A percentile compares a stretch with the other conserved stretches of the same genome.
Conservation (phyloP, 1,139 yeast genomes). For the Protomyces macrosporus region DNA sequence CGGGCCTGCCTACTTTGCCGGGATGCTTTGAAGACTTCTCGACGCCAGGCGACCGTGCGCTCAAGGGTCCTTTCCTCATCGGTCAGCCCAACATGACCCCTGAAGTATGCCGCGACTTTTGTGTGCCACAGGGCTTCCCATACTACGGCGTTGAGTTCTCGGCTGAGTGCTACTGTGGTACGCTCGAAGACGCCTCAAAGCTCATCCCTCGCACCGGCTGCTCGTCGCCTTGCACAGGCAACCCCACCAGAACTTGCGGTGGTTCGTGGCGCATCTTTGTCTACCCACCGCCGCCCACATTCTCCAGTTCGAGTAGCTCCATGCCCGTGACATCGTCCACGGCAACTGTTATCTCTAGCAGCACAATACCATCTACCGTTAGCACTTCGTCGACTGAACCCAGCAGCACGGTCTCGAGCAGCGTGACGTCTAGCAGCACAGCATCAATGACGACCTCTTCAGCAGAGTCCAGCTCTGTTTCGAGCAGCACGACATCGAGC, state of each 20-base stretch:
- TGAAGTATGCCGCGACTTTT: conserved; percentile 3
- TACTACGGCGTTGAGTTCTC: conserved; percentile 14
- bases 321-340: not conserved
- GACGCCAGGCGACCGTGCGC: not conserved
- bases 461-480: too few species aligned
- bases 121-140: conserved; percentile 10
- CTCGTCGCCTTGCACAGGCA: not conserved
- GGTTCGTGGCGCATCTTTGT: not conserved
- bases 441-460: too few species aligned
- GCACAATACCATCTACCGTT: not conserved
- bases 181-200: not conserved
- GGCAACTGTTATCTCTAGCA: not conserved
- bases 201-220: not conserved
- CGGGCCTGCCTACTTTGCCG: not conserved
- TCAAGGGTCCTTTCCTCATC: not conserved
- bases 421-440: too few species aligned
- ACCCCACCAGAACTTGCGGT: not conserved
- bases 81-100: not conserved
- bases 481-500: too few species aligned
- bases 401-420: too few species aligned
- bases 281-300: not conserved
- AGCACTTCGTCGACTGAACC: too few species aligned
- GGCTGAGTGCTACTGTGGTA: conserved; percentile 6
- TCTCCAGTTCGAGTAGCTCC: not conserved
- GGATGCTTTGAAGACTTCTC: not conserved